A percentile compares a stretch with the other conserved stretches of the same genome.
phyloP scores from a whole-genome alignment of 371 early-diverging fungal species.

The Batrachochytrium dendrobatidis region DNA sequence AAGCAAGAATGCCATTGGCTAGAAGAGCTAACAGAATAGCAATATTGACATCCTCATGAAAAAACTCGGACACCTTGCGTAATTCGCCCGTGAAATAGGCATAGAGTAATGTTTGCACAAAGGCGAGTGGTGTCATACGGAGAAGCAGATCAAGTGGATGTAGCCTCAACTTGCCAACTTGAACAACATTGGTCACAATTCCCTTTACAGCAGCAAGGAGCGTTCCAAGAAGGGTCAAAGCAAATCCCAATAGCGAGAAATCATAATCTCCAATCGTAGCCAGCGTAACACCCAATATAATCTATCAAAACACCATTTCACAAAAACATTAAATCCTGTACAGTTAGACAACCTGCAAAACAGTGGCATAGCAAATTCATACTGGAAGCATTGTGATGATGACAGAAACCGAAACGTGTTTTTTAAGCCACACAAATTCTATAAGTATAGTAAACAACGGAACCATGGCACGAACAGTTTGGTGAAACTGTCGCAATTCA shows the following conservation, averaged over 20 bases:
- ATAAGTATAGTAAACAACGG: constrained; percentile 74
- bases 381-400: constrained; percentile 14
- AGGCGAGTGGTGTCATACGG: constrained; percentile 76
- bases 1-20: constrained; percentile 75
- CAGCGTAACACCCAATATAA: constrained; percentile 75
- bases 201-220: constrained; percentile 75
- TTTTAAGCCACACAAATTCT: constrained; percentile 15
- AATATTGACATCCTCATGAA: constrained; percentile 27
- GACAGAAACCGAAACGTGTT: constrained; percentile 3
- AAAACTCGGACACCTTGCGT: background rate
- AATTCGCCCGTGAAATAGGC: constrained; percentile 65
- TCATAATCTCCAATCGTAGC: constrained; percentile 78
- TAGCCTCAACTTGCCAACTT: constrained; percentile 66
- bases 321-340: background rate
- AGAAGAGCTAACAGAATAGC: constrained; percentile 48
- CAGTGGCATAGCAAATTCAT: background rate
- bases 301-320: constrained; percentile 18
- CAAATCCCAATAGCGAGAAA: constrained; percentile 60
- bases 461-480: constrained; percentile 80
- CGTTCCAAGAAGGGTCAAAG: constrained; percentile 74
- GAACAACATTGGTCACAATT: constrained; percentile 75
- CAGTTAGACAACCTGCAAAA: background rate
- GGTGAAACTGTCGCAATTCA: constrained; percentile 57
- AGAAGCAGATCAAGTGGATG: constrained; percentile 74
- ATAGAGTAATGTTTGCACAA: constrained; percentile 63